Conservation (phyloP, 352 stramenopile species). For the Phytophthora cactorum region DNA sequence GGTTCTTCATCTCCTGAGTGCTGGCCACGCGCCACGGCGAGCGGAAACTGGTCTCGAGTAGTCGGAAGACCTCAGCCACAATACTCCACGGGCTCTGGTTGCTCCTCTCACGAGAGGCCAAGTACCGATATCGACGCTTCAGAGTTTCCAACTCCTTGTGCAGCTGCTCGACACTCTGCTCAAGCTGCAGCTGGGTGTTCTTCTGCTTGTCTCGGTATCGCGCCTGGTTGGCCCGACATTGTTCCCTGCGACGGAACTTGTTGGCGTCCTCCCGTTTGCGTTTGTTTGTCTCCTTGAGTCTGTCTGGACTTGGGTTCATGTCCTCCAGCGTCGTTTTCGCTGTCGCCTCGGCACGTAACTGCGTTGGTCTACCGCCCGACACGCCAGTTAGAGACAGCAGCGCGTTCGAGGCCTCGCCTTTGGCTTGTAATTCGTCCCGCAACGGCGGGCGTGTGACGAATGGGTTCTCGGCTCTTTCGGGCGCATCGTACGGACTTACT, state of each 20-base stretch:
- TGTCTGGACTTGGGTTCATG: not conserved
- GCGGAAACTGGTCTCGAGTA: slow-evolving; percentile 24
- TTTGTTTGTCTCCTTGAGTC: slow-evolving; percentile 7
- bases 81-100: slow-evolving; percentile 29
- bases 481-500: not conserved
- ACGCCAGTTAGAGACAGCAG: slow-evolving; percentile 11
- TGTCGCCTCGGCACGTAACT: not conserved
- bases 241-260: slow-evolving; percentile 18
- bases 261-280: slow-evolving; percentile 4
- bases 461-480: not conserved
- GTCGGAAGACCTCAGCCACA: slow-evolving; percentile 18
- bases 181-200: slow-evolving; percentile 10
- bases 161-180: no score
- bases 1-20: slow-evolving; percentile 13
- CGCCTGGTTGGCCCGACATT: slow-evolving; percentile 38
- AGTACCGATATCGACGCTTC: slow-evolving; percentile 22
- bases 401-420: not conserved
- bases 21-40: slow-evolving; percentile 18
- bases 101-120: slow-evolving; percentile 26
- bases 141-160: slow-evolving; percentile 18
- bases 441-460: no score
- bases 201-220: slow-evolving; percentile 32
- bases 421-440: not conserved
- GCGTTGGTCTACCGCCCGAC: not conserved
- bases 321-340: not conserved